Conservation (phyloP, 129 eudicot species). For the Pittosporum tobira region DNA sequence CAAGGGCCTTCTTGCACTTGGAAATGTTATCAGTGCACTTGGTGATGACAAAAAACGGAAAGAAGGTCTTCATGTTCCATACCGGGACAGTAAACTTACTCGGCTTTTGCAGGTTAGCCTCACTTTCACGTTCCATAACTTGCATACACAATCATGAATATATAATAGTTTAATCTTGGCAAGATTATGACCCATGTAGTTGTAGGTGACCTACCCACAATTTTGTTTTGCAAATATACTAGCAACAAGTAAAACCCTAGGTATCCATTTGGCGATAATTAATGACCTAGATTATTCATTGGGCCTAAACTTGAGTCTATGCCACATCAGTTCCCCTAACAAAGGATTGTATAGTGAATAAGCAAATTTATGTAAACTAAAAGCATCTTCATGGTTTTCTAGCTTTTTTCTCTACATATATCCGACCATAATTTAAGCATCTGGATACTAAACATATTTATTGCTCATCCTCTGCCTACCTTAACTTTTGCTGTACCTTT, state of each 20-base stretch:
- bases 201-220: too few species aligned
- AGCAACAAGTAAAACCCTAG: too few species aligned
- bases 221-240: too few species aligned
- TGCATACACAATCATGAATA: too few species aligned
- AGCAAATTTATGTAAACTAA: neutral
- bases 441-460: neutral
- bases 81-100: constrained; percentile 96
- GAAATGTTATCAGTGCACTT: constrained; percentile 95
- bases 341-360: neutral
- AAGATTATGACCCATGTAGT: too few species aligned
- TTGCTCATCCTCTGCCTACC: neutral
- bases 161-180: too few species aligned
- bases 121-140: too few species aligned
- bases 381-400: neutral
- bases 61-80: constrained; percentile 97
- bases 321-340: neutral
- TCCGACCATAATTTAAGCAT: neutral
- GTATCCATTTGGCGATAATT: too few species aligned
- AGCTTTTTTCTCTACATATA: neutral
- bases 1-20: constrained; percentile 98
- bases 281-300: neutral
- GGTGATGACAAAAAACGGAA: constrained; percentile 98
- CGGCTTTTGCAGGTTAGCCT: constrained; percentile 82
- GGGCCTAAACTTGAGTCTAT: neutral
- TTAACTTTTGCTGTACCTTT: neutral